Evolutionary conservation across 305 asterid genomes (phyloP), one percentile per base, ranked within the genome.

Genomic region (Plantago coronopus): DNA sequence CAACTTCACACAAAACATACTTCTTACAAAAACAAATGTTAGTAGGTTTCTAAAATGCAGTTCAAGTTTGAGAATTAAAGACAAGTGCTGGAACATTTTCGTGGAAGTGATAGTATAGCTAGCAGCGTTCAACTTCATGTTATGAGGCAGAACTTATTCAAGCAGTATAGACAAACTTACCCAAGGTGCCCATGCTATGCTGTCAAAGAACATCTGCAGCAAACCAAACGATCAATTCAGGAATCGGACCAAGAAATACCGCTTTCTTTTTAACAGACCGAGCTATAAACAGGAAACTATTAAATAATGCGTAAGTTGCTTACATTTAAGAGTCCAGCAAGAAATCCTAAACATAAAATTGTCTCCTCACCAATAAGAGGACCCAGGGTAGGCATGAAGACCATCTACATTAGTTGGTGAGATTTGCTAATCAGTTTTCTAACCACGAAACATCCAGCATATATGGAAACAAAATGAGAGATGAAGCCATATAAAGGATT

Each of bases 131-230:
- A 34, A 10, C 1, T 0, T 34, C 31, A 46, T 21, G n/a, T 10
- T 21, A 17, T 7, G 21, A 47, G 47, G 23, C 21, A 7, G 48
- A 54, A 29, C 2, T 34, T 37, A 17, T 42, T 49, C 22, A 31
- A 23, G 64, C 37, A 48, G 23, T 44, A 49, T 45, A 14, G 64
- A 49, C 65, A 55, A 46, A 62, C 70, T 42, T 78, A 81, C 87
- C 87, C 87, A 78, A 25, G 77, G 23, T 29, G 84, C 79, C 87
- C 87, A 81, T 46, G 87, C 87, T 59, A 78, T 81, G 78, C 87
- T 72, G 76, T 78, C 76, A 44, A 81, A 22, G 42, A 77, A 69
- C 80, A 76, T 76, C 87, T 81, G 84, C 77, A 71, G 5, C 48
- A 57, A 34, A 69, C 42, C 51, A 67, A 50, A 62, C 7, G 27